Conservation (phyloP, 768 basidiomycete genomes). For the Coprinopsis cinerea region DNA sequence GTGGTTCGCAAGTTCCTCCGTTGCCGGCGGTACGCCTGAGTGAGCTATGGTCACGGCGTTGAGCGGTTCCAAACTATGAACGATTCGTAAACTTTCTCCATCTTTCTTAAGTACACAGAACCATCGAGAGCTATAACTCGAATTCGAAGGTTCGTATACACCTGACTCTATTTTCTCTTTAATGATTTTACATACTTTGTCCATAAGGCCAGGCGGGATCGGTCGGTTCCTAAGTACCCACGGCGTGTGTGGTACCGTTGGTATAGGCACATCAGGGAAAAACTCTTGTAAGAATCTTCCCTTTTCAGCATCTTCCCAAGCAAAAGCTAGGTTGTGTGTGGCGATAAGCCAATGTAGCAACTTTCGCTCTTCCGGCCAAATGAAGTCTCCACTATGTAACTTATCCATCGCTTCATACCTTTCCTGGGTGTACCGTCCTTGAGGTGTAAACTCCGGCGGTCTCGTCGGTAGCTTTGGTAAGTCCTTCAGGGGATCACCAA, state of each 20-base stretch:
- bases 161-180: constrained; percentile 17
- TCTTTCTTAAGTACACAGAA: constrained; percentile 19
- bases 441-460: no score
- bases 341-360: constrained; percentile 25
- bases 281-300: constrained; percentile 21
- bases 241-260: constrained; percentile 25
- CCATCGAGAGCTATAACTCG: constrained; percentile 13
- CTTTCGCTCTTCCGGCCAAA: constrained; percentile 31
- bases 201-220: constrained; percentile 27
- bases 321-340: constrained; percentile 27
- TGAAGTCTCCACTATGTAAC: constrained; percentile 25
- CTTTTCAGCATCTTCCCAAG: constrained; percentile 25
- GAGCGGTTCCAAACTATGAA: constrained; percentile 17
- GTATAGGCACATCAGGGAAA: constrained; percentile 20
- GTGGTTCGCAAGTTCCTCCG: no score
- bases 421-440: constrained; percentile 20
- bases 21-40: constrained; percentile 12
- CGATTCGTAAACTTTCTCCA: constrained; percentile 13
- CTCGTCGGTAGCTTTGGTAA: constrained; percentile 23
- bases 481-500: constrained; percentile 17
- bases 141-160: constrained; percentile 11
- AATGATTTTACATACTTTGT: constrained; percentile 22
- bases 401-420: constrained; percentile 20
- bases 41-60: constrained; percentile 16
- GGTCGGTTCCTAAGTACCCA: constrained; percentile 26